Conservation (phyloP, 495 filamentous ascomycete species). For the Talaromyces nanjingensis region DNA sequence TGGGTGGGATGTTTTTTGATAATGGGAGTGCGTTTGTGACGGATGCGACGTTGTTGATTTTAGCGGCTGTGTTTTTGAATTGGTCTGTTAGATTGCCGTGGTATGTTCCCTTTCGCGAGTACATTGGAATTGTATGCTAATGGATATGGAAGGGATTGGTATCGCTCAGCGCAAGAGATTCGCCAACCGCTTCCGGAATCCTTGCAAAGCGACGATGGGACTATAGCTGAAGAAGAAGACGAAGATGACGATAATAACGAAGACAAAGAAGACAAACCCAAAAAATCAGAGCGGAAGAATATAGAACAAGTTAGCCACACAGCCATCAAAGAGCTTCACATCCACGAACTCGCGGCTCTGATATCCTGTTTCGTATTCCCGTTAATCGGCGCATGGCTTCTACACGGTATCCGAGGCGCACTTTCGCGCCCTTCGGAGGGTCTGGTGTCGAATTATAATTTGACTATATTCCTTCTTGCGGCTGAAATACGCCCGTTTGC, state of each 20-base stretch:
- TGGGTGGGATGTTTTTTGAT: constrained; percentile 77
- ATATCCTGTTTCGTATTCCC: constrained; percentile 74
- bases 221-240: constrained; percentile 41
- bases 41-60: constrained; percentile 69
- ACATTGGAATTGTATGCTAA: neutral
- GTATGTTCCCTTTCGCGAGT: constrained; percentile 33
- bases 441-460: constrained; percentile 82
- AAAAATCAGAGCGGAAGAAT: constrained; percentile 10
- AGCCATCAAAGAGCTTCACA: constrained; percentile 59
- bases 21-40: constrained; percentile 79
- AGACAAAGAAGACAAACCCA: constrained; percentile 26
- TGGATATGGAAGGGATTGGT: constrained; percentile 70
- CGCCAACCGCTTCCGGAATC: constrained; percentile 37
- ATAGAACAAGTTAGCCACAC: constrained; percentile 12
- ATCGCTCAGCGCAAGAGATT: constrained; percentile 67
- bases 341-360: constrained; percentile 68
- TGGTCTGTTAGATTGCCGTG: constrained; percentile 91
- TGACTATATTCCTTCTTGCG: constrained; percentile 88
- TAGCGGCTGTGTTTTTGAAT: constrained; percentile 83
- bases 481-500: constrained; percentile 76
- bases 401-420: constrained; percentile 67
- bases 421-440: constrained; percentile 80
- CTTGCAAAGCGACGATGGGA: constrained; percentile 34
- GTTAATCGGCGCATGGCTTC: constrained; percentile 65
- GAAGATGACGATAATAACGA: constrained; percentile 34